Base-by-base conservation (phyloP, 2,329 filamentous ascomycete species). In the Pseudocercospora pini-densiflorae region DNA sequence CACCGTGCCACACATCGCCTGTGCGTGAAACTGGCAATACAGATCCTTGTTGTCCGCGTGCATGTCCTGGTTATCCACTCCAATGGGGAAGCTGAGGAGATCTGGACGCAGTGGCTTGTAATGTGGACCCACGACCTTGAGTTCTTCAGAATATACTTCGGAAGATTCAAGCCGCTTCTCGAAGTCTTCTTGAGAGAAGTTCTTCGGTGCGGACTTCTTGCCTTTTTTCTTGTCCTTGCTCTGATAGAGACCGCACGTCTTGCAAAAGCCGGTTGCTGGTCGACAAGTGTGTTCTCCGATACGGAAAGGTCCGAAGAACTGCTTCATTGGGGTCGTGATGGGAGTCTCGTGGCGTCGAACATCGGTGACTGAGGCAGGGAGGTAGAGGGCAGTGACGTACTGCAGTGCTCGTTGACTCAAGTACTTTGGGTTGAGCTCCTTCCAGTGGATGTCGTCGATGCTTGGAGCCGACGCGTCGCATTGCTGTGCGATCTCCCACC, bases 371-470 rank as follows among this genome's bases (percentile, higher is more conserved):
- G 57, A 58, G n/a, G 40, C 62, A 8, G 58, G 65, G 1, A 67
- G 58, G 23, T 51, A 36, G 19, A 36, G 27, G 9, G 31, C 24
- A 8, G 54, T 59, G 14, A 58, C 54, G 43, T 29, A 12, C 49
- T 67, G 63, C 27, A 69, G 49, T n/a, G 51, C 47, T 3, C n/a
- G 19, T 9, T 61, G 59, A 12, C 10, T 47, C 33, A 70, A 53
- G n/a, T 64, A 66, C 9, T 59, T 57, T 8, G 67, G 68, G 31
- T 70, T 70, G 19, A 70, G 63, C 45, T 70, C 66, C 5, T 62
- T 53, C 60, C 64, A 66, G 36, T 54, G 24, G 5, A 70, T 12
- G 16, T 63, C 54, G 45, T 68, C 64, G 7, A 60, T 59, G 29
- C 43, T 27, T 24, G 19, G 10, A 3, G 21, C 54, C 8, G 49